phyloP scores from a whole-genome alignment of 306 rosid genomes.

The Vigna unguiculata region DNA sequence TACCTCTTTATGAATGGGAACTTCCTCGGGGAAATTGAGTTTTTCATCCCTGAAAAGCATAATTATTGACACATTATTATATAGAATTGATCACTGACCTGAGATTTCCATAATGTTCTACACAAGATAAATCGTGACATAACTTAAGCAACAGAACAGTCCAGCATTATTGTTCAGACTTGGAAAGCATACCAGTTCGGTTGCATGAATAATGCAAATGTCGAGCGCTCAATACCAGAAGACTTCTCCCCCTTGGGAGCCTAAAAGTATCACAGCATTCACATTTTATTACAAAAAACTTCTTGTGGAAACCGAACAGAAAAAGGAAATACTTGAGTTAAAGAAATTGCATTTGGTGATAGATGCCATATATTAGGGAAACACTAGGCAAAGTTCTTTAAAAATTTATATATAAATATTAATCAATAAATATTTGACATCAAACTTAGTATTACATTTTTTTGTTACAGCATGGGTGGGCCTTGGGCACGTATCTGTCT shows the following conservation, averaged over 20 bases:
- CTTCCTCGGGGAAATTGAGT: constrained; percentile 75
- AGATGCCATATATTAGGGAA: neutral
- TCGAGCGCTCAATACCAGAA: constrained; percentile 79
- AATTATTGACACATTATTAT: neutral
- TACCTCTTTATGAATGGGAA: constrained; percentile 88
- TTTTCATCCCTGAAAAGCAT: constrained; percentile 80
- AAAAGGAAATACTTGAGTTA: neutral
- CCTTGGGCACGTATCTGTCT: neutral
- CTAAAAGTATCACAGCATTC: constrained; percentile 50
- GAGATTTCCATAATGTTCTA: constrained; percentile 10
- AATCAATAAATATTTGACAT: neutral
- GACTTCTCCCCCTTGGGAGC: constrained; percentile 82
- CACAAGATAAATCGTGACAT: constrained; percentile 14
- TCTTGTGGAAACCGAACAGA: constrained; percentile 20
- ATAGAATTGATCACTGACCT: constrained; percentile 20
- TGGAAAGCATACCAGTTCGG: constrained; percentile 77
- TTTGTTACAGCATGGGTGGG: neutral
- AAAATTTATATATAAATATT: constrained; percentile 5
- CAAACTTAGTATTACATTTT: neutral
- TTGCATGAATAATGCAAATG: constrained; percentile 97
- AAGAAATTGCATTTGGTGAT: neutral
- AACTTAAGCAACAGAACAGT: constrained; percentile 31
- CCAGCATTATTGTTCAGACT: constrained; percentile 23
- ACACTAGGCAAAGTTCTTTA: neutral
- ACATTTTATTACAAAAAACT: constrained; percentile 9